These are phyloP conservation scores for Drosera spatulata DNA, from an alignment of 179 eudicot species.

Conservation along the genomic window DNA sequence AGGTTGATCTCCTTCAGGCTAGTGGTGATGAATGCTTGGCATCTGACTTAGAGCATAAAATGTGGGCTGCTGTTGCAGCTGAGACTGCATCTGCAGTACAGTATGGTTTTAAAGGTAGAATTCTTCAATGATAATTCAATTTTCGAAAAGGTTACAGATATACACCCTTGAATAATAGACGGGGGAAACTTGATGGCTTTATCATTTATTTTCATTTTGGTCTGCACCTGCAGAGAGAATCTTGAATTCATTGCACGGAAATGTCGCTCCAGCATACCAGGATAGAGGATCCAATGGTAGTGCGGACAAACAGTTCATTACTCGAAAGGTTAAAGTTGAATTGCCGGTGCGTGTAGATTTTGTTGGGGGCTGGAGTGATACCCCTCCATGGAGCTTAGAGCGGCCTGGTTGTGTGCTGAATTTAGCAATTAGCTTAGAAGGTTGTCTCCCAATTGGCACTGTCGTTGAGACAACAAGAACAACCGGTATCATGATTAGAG, in stretches of 20 bases:
- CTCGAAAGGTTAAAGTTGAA: conserved; percentile 61
- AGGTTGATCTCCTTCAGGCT: conserved; percentile 14
- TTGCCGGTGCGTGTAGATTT: conserved; percentile 96
- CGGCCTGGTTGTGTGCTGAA: conserved; percentile 39
- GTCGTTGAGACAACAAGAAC: conserved; percentile 42
- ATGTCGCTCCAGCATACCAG: conserved; percentile 15
- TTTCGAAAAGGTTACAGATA: too few relatives aligned
- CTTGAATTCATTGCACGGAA: conserved; percentile 35
- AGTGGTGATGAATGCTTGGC: too few relatives aligned
- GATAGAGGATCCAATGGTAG: conserved; percentile 12
- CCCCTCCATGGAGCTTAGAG: conserved; percentile 80
- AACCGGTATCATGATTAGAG: conserved; percentile 36
- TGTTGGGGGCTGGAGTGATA: conserved; percentile 99
- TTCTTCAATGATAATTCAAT: too few relatives aligned
- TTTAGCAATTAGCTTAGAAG: conserved; percentile 80
- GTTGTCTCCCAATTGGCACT: conserved; percentile 85
- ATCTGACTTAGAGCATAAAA: conserved; percentile 16
- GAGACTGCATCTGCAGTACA: conserved; percentile 97
- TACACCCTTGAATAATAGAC: too few relatives aligned
- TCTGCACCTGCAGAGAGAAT: conserved; percentile 32
- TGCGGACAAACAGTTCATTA: conserved; percentile 19
- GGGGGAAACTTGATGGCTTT: not conserved
- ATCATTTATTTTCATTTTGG: conserved; percentile 5
- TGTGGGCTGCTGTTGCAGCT: conserved; percentile 93
- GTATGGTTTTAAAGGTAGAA: conserved; percentile 79